Evolutionary conservation across 306 rosid genomes (phyloP).

Genomic region (Lupinus albus): DNA sequence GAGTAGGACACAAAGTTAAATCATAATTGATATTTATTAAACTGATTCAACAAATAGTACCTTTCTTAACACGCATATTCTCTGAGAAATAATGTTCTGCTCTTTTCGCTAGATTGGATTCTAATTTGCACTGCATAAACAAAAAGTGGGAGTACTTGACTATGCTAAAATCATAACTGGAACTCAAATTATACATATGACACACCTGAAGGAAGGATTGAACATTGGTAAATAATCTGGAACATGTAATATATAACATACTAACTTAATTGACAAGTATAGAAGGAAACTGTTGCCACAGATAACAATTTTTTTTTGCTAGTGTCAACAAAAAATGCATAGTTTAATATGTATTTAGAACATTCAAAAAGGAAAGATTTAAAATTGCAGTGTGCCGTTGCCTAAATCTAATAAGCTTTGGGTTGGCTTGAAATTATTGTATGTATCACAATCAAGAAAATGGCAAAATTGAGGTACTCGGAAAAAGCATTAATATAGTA

Average conservation of each 20-base stretch:
- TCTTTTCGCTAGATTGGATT: slow-evolving; percentile 65
- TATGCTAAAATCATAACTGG: slow-evolving; percentile 35
- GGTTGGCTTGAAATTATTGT: not conserved
- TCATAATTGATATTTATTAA: slow-evolving; percentile 20
- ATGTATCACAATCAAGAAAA: not conserved
- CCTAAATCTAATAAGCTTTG: not conserved
- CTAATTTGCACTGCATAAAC: slow-evolving; percentile 62
- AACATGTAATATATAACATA: slow-evolving; percentile 17
- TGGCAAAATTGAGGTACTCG: slow-evolving; percentile 5
- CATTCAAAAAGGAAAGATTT: slow-evolving; percentile 26
- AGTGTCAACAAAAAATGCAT: slow-evolving; percentile 3
- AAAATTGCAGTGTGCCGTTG: not conserved
- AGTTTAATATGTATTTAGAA: slow-evolving; percentile 11
- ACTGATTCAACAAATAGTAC: slow-evolving; percentile 44
- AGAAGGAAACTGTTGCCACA: slow-evolving; percentile 20
- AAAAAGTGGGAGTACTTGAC: slow-evolving; percentile 13
- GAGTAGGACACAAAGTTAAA: slow-evolving; percentile 24
- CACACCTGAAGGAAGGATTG: slow-evolving; percentile 25
- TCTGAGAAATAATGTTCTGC: slow-evolving; percentile 96
- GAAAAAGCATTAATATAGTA: slow-evolving; percentile 6
- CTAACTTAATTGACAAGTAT: slow-evolving; percentile 10
- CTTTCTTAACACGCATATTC: slow-evolving; percentile 77
- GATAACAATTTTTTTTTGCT: not conserved
- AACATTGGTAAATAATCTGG: slow-evolving; percentile 28
- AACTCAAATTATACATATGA: slow-evolving; percentile 20